These are phyloP conservation scores for Vitis hybrid DNA, from an alignment of 177 flowering plant genomes.

Conservation along the genomic window DNA sequence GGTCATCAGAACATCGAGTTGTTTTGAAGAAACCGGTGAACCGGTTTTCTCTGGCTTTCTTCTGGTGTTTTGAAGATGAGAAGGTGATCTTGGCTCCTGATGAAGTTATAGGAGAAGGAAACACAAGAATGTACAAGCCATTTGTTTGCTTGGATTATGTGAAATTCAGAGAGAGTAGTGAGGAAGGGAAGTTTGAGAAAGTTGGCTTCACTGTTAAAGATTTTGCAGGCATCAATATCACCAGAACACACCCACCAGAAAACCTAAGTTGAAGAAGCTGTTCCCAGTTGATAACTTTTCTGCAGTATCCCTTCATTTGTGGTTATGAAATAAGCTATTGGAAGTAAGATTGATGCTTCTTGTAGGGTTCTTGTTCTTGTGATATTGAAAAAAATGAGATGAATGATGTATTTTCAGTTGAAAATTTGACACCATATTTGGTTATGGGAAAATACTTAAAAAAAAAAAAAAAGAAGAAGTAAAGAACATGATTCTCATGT, in stretches of 20 bases:
- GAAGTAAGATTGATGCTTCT: too few relatives aligned
- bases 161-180: conserved; percentile 62
- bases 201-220: conserved; percentile 72
- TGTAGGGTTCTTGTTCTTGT: too few relatives aligned
- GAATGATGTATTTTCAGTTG: too few relatives aligned
- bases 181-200: conserved; percentile 67
- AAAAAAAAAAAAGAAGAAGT: too few relatives aligned
- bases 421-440: too few relatives aligned
- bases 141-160: conserved; percentile 69
- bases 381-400: too few relatives aligned
- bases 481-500: too few relatives aligned
- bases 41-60: conserved; percentile 78
- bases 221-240: conserved; percentile 48
- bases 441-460: too few relatives aligned
- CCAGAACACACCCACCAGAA: too few relatives aligned
- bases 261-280: not conserved
- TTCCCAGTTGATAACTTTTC: not conserved
- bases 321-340: too few relatives aligned
- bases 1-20: conserved; percentile 86
- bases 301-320: too few relatives aligned
- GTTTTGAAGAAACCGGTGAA: conserved; percentile 41
- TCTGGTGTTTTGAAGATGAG: conserved; percentile 94
- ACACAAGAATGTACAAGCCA: conserved; percentile 49
- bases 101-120: conserved; percentile 69
- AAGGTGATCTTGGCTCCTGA: conserved; percentile 69